Conservation (phyloP, 2,329 filamentous ascomycete species). For the Microthyrium microscopicum region DNA sequence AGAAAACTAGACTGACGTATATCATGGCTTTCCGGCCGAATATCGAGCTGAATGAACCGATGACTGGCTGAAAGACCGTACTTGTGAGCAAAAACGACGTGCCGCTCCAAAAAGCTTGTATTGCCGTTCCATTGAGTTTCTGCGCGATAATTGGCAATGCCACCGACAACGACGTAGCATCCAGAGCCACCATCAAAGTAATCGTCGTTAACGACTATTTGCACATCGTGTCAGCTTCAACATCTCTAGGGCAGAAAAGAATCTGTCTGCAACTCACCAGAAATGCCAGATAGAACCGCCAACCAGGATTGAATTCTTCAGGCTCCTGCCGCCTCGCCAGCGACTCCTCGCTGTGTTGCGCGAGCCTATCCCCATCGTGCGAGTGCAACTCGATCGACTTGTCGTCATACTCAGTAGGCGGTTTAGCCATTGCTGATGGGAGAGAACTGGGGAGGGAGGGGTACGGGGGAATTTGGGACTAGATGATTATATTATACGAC, state of each 20-base stretch:
- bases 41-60: constrained; percentile 23
- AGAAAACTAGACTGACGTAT: constrained; percentile 19
- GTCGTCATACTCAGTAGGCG: background rate
- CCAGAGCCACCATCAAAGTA: constrained; percentile 42
- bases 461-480: background rate
- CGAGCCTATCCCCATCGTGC: background rate
- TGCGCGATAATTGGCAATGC: constrained; percentile 31
- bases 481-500: background rate
- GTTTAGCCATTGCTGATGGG: background rate
- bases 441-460: background rate
- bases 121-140: constrained; percentile 19
- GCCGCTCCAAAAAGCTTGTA: constrained; percentile 27
- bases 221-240: constrained; percentile 22
- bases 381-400: background rate
- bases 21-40: constrained; percentile 24
- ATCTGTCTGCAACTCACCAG: no score
- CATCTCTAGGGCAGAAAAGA: constrained; percentile 35
- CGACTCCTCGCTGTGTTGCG: background rate
- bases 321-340: background rate
- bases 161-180: constrained; percentile 48
- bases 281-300: constrained; percentile 28
- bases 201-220: background rate
- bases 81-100: constrained; percentile 23
- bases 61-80: constrained; percentile 24
- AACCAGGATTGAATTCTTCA: constrained; percentile 13